Evolutionary conservation across 345 rosid genomes (phyloP), one percentile per base, ranked within the genome.

Genomic region (Cochlearia excelsa): DNA sequence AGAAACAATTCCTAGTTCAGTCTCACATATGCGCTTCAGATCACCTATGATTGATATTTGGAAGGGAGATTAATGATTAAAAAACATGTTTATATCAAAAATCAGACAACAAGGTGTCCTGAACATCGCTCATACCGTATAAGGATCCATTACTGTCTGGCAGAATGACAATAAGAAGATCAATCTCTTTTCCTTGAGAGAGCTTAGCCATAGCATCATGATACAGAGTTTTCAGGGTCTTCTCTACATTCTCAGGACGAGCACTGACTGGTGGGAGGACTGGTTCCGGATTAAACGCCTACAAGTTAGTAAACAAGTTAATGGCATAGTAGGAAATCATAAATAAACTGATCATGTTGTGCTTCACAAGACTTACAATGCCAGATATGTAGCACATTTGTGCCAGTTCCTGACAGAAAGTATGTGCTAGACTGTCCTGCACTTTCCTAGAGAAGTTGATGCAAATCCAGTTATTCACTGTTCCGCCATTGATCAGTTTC

Each of bases 401-500:
- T 35, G 97, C 96, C 61, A 94, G 96, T 74, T 94, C 97, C 8
- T 59, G 61, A 78, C 99, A 94, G 72, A 93, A 93, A 7, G 85
- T 82, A 40, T 75, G 76, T 0, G 97, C 97, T 28, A 81, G 65
- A 30, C 74, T 69, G 16, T 93, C 99, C 73, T 81, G 92, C 41
- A 93, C 95, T 51, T 33, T 73, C 50, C 97, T 77, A 39, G 97
- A 85, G 59, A 94, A 94, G 66, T 94, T 94, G 9, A 94, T 74
- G 84, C 99, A 94, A 43, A 87, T 73, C 97, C 99, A 94, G 50
- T 74, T 76, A 75, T 73, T 87, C 30, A 94, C 97, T 0, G 84
- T 94, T 58, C 97, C 97, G 5, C 97, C 97, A 74, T 94, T 90
- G 39, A 94, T 88, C 99, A 94, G 87, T 94, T 94, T 94, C 99